Evolutionary conservation across 495 filamentous ascomycete species (phyloP).

Genomic region (Neurospora africana): DNA sequence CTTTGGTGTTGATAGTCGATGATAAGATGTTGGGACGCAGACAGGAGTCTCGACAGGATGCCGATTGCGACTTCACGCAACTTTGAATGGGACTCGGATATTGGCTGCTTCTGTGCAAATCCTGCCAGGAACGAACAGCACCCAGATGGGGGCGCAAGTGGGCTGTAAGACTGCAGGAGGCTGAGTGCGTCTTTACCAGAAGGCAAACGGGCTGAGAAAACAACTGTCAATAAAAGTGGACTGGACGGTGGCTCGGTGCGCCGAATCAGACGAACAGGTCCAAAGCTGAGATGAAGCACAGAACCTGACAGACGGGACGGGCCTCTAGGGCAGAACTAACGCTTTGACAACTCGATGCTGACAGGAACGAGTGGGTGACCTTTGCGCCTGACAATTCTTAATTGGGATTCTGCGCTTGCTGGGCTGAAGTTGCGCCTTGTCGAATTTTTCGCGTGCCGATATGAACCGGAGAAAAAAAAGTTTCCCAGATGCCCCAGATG

Average conservation of each 20-base stretch:
- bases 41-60: neutral
- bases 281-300: neutral
- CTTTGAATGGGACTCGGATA: neutral
- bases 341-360: neutral
- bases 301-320: neutral
- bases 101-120: neutral
- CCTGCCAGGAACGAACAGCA: neutral
- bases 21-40: neutral
- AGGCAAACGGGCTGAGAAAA: neutral
- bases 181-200: neutral
- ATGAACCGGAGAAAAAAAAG: constrained; percentile 1
- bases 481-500: constrained; percentile 1
- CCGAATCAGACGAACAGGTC: neutral
- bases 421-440: neutral
- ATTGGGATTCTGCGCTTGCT: neutral
- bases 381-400: neutral
- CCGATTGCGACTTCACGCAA: neutral
- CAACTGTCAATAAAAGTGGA: neutral
- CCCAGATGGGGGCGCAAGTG: neutral
- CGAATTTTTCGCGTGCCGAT: neutral
- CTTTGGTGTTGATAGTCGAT: neutral
- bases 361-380: neutral
- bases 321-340: neutral
- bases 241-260: neutral
- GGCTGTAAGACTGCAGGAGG: neutral